These are phyloP conservation scores for Verbena officinalis DNA, from an alignment of 257 asterid genomes.

Conservation along the genomic window DNA sequence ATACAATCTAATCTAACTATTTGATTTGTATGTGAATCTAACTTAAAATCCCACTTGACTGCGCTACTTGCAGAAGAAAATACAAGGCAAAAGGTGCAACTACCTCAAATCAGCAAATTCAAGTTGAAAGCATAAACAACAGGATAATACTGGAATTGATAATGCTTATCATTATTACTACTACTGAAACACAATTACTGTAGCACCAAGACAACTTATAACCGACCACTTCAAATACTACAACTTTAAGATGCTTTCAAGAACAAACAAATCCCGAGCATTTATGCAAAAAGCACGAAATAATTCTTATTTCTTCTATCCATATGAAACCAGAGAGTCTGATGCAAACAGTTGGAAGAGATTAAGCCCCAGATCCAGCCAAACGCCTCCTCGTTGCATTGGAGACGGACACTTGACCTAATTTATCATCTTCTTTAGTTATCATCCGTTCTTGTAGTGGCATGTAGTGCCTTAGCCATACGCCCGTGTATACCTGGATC, in stretches of 20 bases:
- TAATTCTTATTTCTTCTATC: slow-evolving; percentile 20
- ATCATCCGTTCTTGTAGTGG: slow-evolving; percentile 66
- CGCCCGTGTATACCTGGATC: slow-evolving; percentile 87
- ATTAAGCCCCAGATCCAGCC: slow-evolving; percentile 80
- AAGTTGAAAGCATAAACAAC: slow-evolving; percentile 5
- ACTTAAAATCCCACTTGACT: neutral
- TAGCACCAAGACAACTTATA: slow-evolving; percentile 9
- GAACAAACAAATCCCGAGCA: slow-evolving; percentile 8
- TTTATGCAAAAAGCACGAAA: slow-evolving; percentile 1
- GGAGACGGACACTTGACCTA: slow-evolving; percentile 81
- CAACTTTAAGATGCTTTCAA: slow-evolving; percentile 6
- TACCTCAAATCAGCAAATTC: neutral
- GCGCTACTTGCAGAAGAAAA: neutral
- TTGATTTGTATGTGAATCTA: no score
- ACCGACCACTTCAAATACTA: slow-evolving; percentile 10
- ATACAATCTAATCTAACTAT: no score
- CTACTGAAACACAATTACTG: neutral
- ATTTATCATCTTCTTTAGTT: slow-evolving; percentile 57
- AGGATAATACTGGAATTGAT: slow-evolving; percentile 1
- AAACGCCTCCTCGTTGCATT: slow-evolving; percentile 90
- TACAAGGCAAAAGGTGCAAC: neutral
- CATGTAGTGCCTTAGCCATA: slow-evolving; percentile 82
- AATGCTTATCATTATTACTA: slow-evolving; percentile 12
- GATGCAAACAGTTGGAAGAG: neutral
- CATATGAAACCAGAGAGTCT: slow-evolving; percentile 5